Base-by-base conservation (phyloP, 2,329 filamentous ascomycete genomes). In the Trichoderma atroviride region DNA sequence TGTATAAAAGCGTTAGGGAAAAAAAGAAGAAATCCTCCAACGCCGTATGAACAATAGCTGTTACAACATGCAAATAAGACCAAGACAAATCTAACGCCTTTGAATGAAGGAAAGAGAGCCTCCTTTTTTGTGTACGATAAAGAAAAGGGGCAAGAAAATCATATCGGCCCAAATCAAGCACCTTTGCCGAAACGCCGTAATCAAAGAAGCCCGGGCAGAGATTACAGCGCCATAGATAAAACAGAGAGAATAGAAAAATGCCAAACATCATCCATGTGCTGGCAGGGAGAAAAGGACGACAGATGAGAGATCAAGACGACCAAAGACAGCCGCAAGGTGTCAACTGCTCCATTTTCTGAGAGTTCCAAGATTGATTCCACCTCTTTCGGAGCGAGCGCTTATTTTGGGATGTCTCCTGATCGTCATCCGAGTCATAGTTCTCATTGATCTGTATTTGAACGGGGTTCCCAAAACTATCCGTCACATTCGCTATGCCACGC, bases 251-350 rank as follows among this genome's bases (percentile, higher is more conserved):
- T 22, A 10, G 6, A 13, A 47, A 35, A 58, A 19, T 13, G 6
- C 24, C n/a, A 1, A 33, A 19, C 35, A 43, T 37, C 52, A 7
- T 56, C 35, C 24, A 65, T 27, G 6, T 11, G 9, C 10, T 40
- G 16, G 52, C 14, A 2, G 14, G 9, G 10, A 24, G 1, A 22
- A 29, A 29, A 55, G 2, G 14, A 14, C 5, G 24, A 27, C 13
- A 22, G 24, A 22, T 27, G 13, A 5, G 14, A 55, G 11, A 19
- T 74, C 68, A 87, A 65, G 79, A 78, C 78, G 81, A 86, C 85
- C 85, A 87, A 72, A 86, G 79, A 71, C 86, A 88, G 10, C 83
- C 85, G 67, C 86, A 88, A 43, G 83, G 79, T 68, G 83, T 86
- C 68, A 86, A 77, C 60, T 85, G 81, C 27, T 74, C 67, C 24